A percentile compares a stretch with the other conserved stretches of the same genome.
These are phyloP conservation scores for Leishmania amazonensis DNA, from an alignment of 208 protist species.

Conservation along the genomic window DNA sequence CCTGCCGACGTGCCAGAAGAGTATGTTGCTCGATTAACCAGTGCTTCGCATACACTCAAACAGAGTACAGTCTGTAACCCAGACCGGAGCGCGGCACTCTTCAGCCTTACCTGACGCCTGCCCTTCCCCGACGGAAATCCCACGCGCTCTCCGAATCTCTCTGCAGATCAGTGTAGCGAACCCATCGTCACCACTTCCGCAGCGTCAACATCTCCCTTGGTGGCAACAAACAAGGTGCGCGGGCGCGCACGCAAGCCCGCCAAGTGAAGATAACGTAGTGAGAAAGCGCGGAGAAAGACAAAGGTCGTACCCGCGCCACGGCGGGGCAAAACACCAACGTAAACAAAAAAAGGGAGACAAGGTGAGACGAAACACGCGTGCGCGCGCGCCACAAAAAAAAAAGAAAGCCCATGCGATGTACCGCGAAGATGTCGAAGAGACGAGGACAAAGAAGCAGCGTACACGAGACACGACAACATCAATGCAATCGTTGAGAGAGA, in stretches of 20 bases:
- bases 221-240: neutral
- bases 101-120: neutral
- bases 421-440: neutral
- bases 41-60: neutral
- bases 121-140: neutral
- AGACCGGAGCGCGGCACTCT: neutral
- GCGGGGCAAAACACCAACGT: neutral
- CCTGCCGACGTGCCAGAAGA: neutral
- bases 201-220: neutral
- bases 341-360: neutral
- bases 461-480: neutral
- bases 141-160: neutral
- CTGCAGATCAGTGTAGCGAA: neutral
- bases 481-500: neutral
- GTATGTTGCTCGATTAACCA: neutral
- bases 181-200: neutral
- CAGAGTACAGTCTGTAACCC: neutral
- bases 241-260: too few relatives aligned
- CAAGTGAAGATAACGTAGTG: too few relatives aligned
- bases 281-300: too few relatives aligned
- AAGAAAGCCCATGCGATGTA: slow-evolving; percentile 4
- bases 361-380: neutral
- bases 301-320: too few relatives aligned
- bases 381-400: neutral
- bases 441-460: neutral